A percentile compares a stretch with the other conserved stretches of the same genome.
These are phyloP conservation scores for Andrographis paniculata DNA, from an alignment of 305 asterid genomes.

Conservation along the genomic window DNA sequence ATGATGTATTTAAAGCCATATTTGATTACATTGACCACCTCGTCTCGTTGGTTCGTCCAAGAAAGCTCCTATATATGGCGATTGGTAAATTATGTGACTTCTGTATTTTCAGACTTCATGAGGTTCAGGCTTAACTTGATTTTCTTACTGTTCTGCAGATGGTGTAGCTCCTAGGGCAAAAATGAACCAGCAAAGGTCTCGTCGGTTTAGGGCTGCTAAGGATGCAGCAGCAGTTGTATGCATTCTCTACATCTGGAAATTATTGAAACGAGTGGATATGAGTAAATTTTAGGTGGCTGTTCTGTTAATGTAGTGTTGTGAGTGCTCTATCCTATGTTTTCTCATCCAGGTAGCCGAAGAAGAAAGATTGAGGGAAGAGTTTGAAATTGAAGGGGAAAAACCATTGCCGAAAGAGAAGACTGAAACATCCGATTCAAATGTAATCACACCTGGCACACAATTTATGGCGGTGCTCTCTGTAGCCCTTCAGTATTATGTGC, in stretches of 20 bases:
- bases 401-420: conserved; percentile 57
- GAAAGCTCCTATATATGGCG: conserved; percentile 92
- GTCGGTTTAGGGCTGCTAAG: conserved; percentile 98
- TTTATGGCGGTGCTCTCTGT: conserved; percentile 90
- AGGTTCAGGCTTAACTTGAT: conserved; percentile 13
- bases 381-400: conserved; percentile 51
- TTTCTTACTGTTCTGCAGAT: conserved; percentile 35
- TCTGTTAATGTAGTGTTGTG: conserved; percentile 16
- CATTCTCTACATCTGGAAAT: conserved; percentile 17
- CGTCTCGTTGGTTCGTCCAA: conserved; percentile 78
- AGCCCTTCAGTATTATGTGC: conserved; percentile 89
- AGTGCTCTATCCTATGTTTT: conserved; percentile 18
- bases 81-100: conserved; percentile 50
- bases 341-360: conserved; percentile 79
- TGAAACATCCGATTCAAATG: conserved; percentile 91
- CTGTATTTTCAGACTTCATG: conserved; percentile 1
- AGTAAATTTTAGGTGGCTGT: conserved; percentile 13
- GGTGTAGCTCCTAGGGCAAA: conserved; percentile 99
- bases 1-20: conserved; percentile 72
- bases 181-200: conserved; percentile 98
- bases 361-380: conserved; percentile 62
- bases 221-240: conserved; percentile 94
- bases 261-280: conserved; percentile 11
- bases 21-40: conserved; percentile 92
- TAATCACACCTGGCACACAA: conserved; percentile 95